phyloP scores from a whole-genome alignment of 495 filamentous ascomycete genomes.

The Pseudevernia furfuracea region DNA sequence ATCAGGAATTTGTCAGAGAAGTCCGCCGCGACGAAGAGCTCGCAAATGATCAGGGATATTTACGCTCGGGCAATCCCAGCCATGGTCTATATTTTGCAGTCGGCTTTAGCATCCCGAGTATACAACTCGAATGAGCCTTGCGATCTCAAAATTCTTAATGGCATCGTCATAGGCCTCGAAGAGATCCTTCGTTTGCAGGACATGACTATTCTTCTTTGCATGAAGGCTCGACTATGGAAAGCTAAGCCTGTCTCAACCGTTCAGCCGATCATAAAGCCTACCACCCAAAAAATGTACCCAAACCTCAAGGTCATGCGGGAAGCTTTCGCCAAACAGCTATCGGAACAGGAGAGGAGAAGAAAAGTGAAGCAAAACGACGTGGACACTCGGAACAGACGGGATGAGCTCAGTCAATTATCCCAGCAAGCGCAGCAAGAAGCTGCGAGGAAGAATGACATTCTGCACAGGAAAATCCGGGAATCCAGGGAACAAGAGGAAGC shows the following conservation, averaged over 20 bases:
- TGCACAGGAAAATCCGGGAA: neutral
- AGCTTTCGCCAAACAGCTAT: conserved; percentile 13
- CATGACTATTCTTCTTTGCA: conserved; percentile 11
- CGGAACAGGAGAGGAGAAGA: conserved; percentile 6
- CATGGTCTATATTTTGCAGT: conserved; percentile 16
- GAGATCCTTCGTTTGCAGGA: conserved; percentile 20
- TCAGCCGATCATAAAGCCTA: conserved; percentile 13
- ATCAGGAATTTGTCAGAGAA: conserved; percentile 6
- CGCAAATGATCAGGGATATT: conserved; percentile 20
- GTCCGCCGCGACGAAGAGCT: neutral
- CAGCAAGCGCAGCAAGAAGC: neutral
- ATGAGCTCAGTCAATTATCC: neutral
- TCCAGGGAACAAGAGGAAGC: conserved; percentile 1
- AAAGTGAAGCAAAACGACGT: conserved; percentile 8
- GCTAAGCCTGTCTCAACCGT: conserved; percentile 7
- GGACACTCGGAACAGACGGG: neutral
- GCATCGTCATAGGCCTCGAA: neutral
- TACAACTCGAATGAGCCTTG: neutral
- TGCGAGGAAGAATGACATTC: neutral
- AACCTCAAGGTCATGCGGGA: conserved; percentile 10
- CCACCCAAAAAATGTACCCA: conserved; percentile 10
- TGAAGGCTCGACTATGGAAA: conserved; percentile 19
- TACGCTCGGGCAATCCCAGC: conserved; percentile 21
- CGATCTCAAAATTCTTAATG: conserved; percentile 13
- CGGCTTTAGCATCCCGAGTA: conserved; percentile 6